Percentiles rank a stretch among this genome's conserved stretches.
phyloP scores from a whole-genome alignment of 345 rosid genomes.

The Brassica napus region DNA sequence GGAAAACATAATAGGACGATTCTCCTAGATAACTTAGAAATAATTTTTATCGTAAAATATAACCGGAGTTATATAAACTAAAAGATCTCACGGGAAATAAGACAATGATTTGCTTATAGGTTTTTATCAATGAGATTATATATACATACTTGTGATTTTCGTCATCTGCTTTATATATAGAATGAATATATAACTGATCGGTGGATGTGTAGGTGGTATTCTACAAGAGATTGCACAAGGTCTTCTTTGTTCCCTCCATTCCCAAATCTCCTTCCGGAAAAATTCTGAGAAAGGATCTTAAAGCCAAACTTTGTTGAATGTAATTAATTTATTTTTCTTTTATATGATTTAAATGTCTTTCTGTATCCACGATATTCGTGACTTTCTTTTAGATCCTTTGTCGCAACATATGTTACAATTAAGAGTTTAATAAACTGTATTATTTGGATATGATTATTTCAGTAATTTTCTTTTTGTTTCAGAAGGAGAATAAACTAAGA shows the following conservation, averaged over 20 bases:
- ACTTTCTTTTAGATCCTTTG: background rate
- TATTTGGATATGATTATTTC: background rate
- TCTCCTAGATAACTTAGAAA: too few relatives aligned
- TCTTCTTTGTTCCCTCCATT: conserved; percentile 71
- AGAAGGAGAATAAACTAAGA: background rate
- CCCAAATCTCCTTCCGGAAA: conserved; percentile 92
- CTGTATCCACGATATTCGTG: conserved; percentile 7
- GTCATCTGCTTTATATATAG: background rate
- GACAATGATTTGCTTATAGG: background rate
- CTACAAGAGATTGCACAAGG: conserved; percentile 81
- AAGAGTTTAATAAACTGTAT: conserved; percentile 9
- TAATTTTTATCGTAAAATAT: too few relatives aligned
- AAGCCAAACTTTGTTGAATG: conserved; percentile 53
- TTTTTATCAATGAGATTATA: background rate
- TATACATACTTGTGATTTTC: background rate
- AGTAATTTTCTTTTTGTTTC: background rate
- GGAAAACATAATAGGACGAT: background rate
- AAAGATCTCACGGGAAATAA: too few relatives aligned
- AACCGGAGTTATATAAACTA: too few relatives aligned
- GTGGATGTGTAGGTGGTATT: conserved; percentile 60
- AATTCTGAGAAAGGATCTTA: conserved; percentile 80
- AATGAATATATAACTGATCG: background rate
- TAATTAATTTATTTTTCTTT: background rate
- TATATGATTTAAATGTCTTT: background rate
- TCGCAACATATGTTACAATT: background rate